These are phyloP conservation scores for Coccomyxa sp. DNA, from an alignment of 139 green algal species.

Conservation along the genomic window DNA sequence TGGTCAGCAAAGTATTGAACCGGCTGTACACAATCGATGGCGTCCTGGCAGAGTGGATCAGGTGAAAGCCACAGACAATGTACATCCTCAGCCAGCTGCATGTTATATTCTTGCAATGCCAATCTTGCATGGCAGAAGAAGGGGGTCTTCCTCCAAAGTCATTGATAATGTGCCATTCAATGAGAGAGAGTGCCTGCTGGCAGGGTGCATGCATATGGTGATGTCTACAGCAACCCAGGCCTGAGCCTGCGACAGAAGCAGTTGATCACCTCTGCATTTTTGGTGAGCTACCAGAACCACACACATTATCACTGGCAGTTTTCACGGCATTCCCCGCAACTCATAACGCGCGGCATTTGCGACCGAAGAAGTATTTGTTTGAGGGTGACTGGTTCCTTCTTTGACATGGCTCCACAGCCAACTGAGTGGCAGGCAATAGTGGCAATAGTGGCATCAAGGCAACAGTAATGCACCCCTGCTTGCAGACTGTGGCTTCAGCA, in stretches of 20 bases:
- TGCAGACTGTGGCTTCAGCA: too few species aligned
- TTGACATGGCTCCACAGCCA: neutral
- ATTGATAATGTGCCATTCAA: neutral
- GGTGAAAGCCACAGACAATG: neutral
- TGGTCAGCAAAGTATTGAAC: slow-evolving; percentile 30
- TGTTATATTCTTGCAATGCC: neutral
- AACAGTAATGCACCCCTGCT: too few species aligned
- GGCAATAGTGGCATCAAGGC: too few species aligned
- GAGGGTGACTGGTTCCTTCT: neutral
- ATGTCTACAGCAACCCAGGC: slow-evolving; percentile 47
- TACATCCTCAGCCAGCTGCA: neutral
- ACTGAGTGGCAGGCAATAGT: neutral
- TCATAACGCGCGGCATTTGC: neutral
- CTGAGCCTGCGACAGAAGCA: slow-evolving; percentile 43
- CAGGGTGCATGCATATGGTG: slow-evolving; percentile 48
- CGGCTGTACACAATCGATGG: slow-evolving; percentile 42
- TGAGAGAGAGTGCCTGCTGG: neutral
- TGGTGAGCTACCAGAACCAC: neutral
- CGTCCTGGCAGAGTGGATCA: slow-evolving; percentile 43
- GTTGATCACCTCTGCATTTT: slow-evolving; percentile 38
- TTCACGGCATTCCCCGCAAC: neutral
- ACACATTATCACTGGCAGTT: neutral
- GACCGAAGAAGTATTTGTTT: neutral
- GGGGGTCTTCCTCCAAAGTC: neutral
- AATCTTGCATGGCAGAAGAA: neutral